Conservation (phyloP, 768 basidiomycete genomes). For the Suillus subalutaceus region DNA sequence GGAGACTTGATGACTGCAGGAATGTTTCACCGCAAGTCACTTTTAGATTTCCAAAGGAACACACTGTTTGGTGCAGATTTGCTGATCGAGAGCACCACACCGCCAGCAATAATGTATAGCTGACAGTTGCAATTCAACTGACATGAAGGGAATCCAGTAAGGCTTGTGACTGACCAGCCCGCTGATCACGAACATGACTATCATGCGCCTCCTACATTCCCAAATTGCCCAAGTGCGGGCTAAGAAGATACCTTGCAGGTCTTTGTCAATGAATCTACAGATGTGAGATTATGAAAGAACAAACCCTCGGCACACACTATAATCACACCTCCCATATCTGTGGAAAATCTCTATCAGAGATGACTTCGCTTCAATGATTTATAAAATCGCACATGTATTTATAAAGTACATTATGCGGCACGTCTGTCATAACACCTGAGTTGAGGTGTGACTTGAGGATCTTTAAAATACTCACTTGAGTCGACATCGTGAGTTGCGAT, state of each 20-base stretch:
- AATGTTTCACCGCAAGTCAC: background rate
- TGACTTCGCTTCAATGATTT: background rate
- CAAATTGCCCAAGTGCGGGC: background rate
- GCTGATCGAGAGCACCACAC: background rate
- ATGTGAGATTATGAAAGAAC: background rate
- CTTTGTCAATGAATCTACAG: background rate
- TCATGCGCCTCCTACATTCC: background rate
- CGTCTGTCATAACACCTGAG: background rate
- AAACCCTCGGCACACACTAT: conserved; percentile 8
- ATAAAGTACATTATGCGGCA: background rate
- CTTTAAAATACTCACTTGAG: background rate
- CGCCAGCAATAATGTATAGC: background rate
- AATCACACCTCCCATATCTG: background rate
- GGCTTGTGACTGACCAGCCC: background rate
- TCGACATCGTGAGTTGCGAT: background rate
- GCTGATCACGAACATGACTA: background rate
- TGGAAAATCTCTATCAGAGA: background rate
- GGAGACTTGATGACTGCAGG: background rate
- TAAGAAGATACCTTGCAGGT: conserved; percentile 3
- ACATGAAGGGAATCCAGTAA: background rate
- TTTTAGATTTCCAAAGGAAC: background rate
- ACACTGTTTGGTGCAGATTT: background rate
- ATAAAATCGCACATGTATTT: background rate
- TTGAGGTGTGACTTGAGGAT: background rate
- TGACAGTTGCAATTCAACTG: background rate